Conservation (phyloP, 2,329 filamentous ascomycete species). For the Verticillium longisporum region DNA sequence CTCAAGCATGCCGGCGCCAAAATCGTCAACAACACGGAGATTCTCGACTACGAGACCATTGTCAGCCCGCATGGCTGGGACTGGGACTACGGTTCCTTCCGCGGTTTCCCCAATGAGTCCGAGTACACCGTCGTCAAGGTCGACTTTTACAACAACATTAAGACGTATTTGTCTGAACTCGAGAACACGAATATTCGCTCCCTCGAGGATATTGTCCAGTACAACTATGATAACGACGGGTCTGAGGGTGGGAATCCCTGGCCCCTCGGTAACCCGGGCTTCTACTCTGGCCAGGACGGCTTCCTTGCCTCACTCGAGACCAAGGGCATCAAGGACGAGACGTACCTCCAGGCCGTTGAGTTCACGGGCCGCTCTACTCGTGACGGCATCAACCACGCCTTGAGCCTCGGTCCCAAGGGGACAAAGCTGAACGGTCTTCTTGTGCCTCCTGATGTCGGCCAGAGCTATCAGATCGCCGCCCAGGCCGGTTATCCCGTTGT, state of each 20-base stretch:
- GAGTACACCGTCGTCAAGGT: conserved; percentile 69
- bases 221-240: conserved; percentile 56
- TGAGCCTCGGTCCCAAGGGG: conserved; percentile 34
- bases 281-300: conserved; percentile 63
- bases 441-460: conserved; percentile 61
- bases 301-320: conserved; percentile 58
- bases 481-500: conserved; percentile 71
- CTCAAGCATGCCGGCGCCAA: conserved; percentile 57
- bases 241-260: conserved; percentile 59
- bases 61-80: conserved; percentile 65
- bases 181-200: conserved; percentile 52
- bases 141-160: conserved; percentile 59
- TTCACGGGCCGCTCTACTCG: conserved; percentile 56
- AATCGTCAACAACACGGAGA: conserved; percentile 63
- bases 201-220: conserved; percentile 60
- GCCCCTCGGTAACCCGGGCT: conserved; percentile 50
- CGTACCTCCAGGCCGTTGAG: conserved; percentile 58
- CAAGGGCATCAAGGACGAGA: conserved; percentile 55
- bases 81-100: conserved; percentile 58
- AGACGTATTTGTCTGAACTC: conserved; percentile 55
- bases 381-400: conserved; percentile 63
- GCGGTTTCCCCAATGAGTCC: conserved; percentile 63
- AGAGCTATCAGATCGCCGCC: conserved; percentile 63
- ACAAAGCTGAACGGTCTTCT: conserved; percentile 53
- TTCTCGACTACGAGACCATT: conserved; percentile 54